Evolutionary conservation across 345 rosid species (phyloP).

Genomic region (Citrus cavaleriei): DNA sequence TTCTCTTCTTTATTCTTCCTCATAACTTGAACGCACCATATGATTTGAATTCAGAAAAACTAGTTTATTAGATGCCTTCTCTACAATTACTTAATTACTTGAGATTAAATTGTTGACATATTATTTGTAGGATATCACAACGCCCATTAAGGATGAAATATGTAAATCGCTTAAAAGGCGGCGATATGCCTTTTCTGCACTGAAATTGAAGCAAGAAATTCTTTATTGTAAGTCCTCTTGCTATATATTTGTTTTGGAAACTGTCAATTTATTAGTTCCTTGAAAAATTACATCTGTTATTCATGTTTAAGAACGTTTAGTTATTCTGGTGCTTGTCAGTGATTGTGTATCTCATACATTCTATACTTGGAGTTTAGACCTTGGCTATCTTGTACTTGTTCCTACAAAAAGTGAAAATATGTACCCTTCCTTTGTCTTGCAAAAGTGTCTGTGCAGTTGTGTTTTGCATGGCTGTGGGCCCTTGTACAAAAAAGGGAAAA

Average conservation of each 20-base stretch:
- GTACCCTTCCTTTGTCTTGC: no score
- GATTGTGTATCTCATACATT: not conserved
- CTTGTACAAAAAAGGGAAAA: not conserved
- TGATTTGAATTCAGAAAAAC: not conserved
- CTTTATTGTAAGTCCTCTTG: conserved; percentile 68
- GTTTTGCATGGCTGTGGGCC: not conserved
- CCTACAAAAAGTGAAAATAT: no score
- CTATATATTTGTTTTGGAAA: not conserved
- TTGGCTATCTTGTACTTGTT: not conserved
- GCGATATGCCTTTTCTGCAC: conserved; percentile 80
- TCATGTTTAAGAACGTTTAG: not conserved
- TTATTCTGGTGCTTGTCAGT: not conserved
- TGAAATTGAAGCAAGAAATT: conserved; percentile 88
- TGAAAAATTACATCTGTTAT: not conserved
- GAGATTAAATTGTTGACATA: not conserved
- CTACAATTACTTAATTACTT: not conserved
- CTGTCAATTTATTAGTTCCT: not conserved
- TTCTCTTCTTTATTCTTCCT: not conserved
- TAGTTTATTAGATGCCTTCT: not conserved
- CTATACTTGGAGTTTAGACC: not conserved
- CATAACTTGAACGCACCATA: not conserved
- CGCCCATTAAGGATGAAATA: conserved; percentile 72
- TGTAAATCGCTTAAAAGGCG: conserved; percentile 76
- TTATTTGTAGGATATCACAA: conserved; percentile 71
- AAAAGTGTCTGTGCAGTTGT: not conserved